phyloP scores from a whole-genome alignment of 2,329 filamentous ascomycete genomes.

The Shiraia bambusicola region DNA sequence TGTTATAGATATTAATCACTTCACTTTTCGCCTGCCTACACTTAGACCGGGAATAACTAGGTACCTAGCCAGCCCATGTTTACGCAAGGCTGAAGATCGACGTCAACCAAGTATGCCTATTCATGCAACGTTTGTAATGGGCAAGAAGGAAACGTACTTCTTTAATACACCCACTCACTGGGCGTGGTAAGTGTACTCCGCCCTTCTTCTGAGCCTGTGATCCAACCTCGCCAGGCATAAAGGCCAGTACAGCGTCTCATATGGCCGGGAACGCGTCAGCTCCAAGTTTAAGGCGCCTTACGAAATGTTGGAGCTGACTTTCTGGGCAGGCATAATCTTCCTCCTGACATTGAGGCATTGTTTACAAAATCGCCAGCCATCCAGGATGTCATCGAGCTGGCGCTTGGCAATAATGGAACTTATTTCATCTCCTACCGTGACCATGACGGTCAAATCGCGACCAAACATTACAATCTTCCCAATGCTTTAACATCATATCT shows the following conservation, averaged over 20 bases:
- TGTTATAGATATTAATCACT: not conserved
- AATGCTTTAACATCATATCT: constrained; percentile 34
- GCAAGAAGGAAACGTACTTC: constrained; percentile 33
- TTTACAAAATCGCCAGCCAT: constrained; percentile 35
- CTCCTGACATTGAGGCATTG: constrained; percentile 29
- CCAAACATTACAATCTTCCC: constrained; percentile 36
- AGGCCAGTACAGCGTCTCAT: too few species aligned
- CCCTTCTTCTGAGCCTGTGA: not conserved
- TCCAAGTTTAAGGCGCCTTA: too few species aligned
- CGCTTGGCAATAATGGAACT: constrained; percentile 23
- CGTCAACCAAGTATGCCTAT: constrained; percentile 25
- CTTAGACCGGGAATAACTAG: not conserved
- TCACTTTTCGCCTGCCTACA: not conserved
- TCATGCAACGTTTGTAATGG: constrained; percentile 31
- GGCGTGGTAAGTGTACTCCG: constrained; percentile 25
- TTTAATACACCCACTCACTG: constrained; percentile 39
- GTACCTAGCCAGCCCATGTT: too few species aligned
- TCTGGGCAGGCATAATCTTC: constrained; percentile 27
- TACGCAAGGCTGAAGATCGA: not conserved
- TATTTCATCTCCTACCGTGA: constrained; percentile 34
- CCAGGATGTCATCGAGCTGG: constrained; percentile 31
- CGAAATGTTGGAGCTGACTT: not conserved
- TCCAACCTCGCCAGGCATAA: too few species aligned
- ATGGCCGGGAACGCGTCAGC: too few species aligned
- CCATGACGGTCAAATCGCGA: constrained; percentile 14